Evolutionary conservation across 2,329 filamentous ascomycete species (phyloP).

Genomic region (Bipolaris zeicola): DNA sequence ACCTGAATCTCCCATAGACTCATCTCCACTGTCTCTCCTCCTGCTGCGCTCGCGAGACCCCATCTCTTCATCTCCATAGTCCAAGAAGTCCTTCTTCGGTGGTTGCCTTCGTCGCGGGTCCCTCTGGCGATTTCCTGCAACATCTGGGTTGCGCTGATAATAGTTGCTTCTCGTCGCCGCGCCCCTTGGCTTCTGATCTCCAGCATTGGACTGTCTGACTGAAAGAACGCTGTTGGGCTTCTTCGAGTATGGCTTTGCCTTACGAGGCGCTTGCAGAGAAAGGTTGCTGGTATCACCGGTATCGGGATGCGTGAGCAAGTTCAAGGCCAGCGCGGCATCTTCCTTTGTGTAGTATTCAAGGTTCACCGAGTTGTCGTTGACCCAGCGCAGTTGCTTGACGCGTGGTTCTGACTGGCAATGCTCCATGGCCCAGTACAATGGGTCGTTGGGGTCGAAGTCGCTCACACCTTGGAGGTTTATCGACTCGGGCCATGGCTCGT

Average conservation of each 20-base stretch:
- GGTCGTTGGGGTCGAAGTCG: conserved; percentile 77
- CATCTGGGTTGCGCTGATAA: conserved; percentile 89
- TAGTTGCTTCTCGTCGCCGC: conserved; percentile 84
- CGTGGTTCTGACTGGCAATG: conserved; percentile 65
- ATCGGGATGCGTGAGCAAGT: conserved; percentile 59
- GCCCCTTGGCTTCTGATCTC: conserved; percentile 79
- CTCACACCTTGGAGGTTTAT: conserved; percentile 86
- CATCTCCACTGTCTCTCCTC: conserved; percentile 62
- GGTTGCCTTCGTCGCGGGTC: conserved; percentile 59
- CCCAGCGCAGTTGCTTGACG: conserved; percentile 77
- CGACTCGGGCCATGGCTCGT: conserved; percentile 61
- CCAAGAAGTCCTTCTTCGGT: conserved; percentile 33
- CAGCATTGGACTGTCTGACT: conserved; percentile 73
- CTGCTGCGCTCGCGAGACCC: conserved; percentile 25
- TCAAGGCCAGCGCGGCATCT: conserved; percentile 60
- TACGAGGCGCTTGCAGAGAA: conserved; percentile 66
- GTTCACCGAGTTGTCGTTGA: conserved; percentile 91
- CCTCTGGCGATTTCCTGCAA: conserved; percentile 67
- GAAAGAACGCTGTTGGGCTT: conserved; percentile 72
- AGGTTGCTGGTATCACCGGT: conserved; percentile 46
- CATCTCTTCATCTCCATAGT: conserved; percentile 38
- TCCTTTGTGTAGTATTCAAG: conserved; percentile 70
- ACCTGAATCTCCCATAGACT: conserved; percentile 74
- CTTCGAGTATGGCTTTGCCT: conserved; percentile 68
- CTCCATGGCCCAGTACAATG: conserved; percentile 74